Percentiles rank a stretch among this genome's conserved stretches.
phyloP scores from a whole-genome alignment of 2,329 filamentous ascomycete genomes.

The Penicillium fuscoglaucum region DNA sequence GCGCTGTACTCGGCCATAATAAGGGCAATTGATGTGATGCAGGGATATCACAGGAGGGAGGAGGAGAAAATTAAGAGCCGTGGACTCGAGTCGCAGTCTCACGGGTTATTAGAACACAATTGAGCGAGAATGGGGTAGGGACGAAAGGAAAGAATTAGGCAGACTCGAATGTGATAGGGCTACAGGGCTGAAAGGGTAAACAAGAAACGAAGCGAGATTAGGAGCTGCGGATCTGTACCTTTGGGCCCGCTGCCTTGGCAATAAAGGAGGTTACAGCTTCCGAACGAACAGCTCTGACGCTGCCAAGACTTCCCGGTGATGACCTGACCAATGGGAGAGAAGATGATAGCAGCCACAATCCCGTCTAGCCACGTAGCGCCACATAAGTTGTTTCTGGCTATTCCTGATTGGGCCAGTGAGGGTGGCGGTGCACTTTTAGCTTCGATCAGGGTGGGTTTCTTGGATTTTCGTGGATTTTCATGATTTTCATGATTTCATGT shows the following conservation, averaged over 20 bases:
- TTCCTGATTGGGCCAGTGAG: not conserved
- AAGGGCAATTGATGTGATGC: constrained; percentile 8
- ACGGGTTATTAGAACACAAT: constrained; percentile 5
- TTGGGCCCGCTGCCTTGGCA: constrained; percentile 8
- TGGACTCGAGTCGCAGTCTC: constrained; percentile 2
- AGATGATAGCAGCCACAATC: not conserved
- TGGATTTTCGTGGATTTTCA: not conserved
- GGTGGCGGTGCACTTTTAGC: constrained; percentile 7
- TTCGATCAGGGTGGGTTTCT: not conserved
- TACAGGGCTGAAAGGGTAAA: constrained; percentile 26
- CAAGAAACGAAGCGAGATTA: constrained; percentile 21
- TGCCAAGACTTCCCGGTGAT: constrained; percentile 17
- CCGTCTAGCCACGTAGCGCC: constrained; percentile 21
- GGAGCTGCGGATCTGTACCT: constrained; percentile 14
- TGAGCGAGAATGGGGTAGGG: not conserved
- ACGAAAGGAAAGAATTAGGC: constrained; percentile 7
- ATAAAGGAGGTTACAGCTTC: constrained; percentile 1
- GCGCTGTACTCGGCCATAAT: constrained; percentile 21
- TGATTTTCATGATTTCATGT: not conserved
- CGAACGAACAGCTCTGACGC: constrained; percentile 19
- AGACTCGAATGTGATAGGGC: constrained; percentile 20
- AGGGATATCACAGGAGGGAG: not conserved
- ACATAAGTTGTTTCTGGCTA: constrained; percentile 9
- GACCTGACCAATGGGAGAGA: not conserved
- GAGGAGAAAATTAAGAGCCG: not conserved